A percentile compares a stretch with the other conserved stretches of the same genome.
phyloP scores from a whole-genome alignment of 257 asterid species.

The Linaria vulgaris region DNA sequence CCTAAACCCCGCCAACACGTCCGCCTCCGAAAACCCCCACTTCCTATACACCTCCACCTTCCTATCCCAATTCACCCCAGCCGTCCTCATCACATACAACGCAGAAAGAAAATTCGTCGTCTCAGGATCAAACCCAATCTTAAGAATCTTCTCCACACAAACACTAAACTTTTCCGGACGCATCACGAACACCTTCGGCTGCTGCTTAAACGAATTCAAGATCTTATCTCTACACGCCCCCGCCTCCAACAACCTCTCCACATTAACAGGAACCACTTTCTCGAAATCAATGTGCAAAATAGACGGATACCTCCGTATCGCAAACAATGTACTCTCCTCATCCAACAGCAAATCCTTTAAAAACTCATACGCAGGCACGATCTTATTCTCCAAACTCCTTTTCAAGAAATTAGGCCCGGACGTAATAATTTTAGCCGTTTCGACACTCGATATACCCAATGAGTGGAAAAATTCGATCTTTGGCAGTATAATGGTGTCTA shows the following conservation, averaged over 20 bases:
- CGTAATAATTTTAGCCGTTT: conserved; percentile 18
- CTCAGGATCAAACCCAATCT: conserved; percentile 18
- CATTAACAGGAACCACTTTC: conserved; percentile 11
- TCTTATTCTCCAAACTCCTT: conserved; percentile 25
- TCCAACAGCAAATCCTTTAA: conserved; percentile 13
- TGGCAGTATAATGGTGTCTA: conserved; percentile 25
- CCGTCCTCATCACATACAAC: conserved; percentile 14
- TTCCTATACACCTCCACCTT: conserved; percentile 1
- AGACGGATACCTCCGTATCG: background rate
- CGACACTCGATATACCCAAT: conserved; percentile 27
- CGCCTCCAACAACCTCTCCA: conserved; percentile 1
- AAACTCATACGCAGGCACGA: conserved; percentile 29
- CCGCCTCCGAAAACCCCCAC: conserved; percentile 22
- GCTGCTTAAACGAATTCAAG: background rate
- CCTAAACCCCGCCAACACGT: too few species aligned
- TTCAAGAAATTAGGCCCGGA: conserved; percentile 3
- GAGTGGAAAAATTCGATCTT: conserved; percentile 30
- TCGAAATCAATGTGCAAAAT: conserved; percentile 1
- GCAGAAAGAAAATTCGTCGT: background rate
- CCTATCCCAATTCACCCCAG: conserved; percentile 28
- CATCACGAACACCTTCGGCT: conserved; percentile 1
- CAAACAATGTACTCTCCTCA: background rate
- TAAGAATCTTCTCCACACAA: conserved; percentile 11
- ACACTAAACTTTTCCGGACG: conserved; percentile 1
- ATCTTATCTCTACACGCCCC: conserved; percentile 27